Evolutionary conservation across 208 protist genomes (phyloP).

Genomic region (Sergeia podlipaevii): DNA sequence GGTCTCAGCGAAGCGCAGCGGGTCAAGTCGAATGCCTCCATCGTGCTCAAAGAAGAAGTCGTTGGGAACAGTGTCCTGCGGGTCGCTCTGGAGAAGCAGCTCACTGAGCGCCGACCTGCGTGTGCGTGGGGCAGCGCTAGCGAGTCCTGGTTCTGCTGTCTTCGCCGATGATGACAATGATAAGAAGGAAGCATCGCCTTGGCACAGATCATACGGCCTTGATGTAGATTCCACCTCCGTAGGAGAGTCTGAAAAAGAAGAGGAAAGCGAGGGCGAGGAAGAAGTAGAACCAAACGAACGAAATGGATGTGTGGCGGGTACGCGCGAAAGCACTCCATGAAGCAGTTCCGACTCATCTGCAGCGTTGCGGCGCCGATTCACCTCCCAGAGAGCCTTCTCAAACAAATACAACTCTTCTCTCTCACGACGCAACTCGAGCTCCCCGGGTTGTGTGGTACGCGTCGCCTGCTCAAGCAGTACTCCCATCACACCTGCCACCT

Average conservation of each 20-base stretch:
- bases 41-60: conserved; percentile 52
- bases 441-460: conserved; percentile 17
- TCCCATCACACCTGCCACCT: conserved; percentile 12
- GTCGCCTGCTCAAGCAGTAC: conserved; percentile 29
- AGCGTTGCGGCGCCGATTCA: neutral
- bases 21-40: conserved; percentile 27
- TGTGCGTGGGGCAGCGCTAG: neutral
- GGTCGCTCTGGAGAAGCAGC: too few species aligned
- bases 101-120: neutral
- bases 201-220: neutral
- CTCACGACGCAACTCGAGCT: conserved; percentile 12
- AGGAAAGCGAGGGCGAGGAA: too few species aligned
- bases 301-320: too few species aligned
- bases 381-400: conserved; percentile 18
- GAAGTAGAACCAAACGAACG: too few species aligned
- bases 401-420: conserved; percentile 16
- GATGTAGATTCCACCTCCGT: neutral
- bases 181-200: neutral
- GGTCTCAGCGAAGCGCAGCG: conserved; percentile 27
- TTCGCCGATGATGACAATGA: neutral
- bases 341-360: neutral
- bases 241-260: neutral
- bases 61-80: too few species aligned
- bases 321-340: too few species aligned
- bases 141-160: neutral